Evolutionary conservation across 2,329 filamentous ascomycete genomes (phyloP).

Genomic region (Sarocladium brachiariae): DNA sequence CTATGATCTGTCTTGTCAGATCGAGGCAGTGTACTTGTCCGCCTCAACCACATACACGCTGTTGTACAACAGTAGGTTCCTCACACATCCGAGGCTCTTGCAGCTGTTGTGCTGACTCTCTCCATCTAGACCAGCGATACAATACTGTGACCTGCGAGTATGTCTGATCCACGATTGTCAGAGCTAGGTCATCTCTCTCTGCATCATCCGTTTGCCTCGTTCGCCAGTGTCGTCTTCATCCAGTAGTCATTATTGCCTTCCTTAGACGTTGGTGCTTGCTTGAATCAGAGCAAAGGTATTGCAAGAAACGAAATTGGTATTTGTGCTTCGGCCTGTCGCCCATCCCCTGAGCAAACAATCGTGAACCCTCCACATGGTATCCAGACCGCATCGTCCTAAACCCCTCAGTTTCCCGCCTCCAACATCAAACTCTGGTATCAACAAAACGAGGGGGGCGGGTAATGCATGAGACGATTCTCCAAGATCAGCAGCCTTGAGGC

Average conservation of each 20-base stretch:
- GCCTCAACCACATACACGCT: slow-evolving; percentile 37
- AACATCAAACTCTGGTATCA: neutral
- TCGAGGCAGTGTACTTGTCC: slow-evolving; percentile 35
- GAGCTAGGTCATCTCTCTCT: too few relatives aligned
- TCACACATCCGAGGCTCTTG: too few relatives aligned
- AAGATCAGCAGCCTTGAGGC: neutral
- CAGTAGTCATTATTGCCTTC: too few relatives aligned
- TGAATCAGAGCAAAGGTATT: neutral
- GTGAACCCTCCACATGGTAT: neutral
- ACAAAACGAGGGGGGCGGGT: too few relatives aligned
- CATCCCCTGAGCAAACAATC: neutral
- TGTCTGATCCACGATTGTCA: slow-evolving; percentile 27
- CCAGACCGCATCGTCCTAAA: neutral
- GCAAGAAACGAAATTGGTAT: too few relatives aligned
- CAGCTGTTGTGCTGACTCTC: slow-evolving; percentile 13
- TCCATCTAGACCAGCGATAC: slow-evolving; percentile 27
- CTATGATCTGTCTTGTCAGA: slow-evolving; percentile 31
- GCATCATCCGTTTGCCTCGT: too few relatives aligned
- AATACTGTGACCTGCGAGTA: slow-evolving; percentile 36
- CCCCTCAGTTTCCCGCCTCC: neutral
- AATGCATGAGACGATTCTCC: too few relatives aligned
- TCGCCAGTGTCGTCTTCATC: too few relatives aligned
- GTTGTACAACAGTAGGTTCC: slow-evolving; percentile 32
- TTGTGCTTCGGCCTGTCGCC: neutral
- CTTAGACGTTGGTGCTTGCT: too few relatives aligned